These are phyloP conservation scores for Dactylella cylindrospora DNA, from an alignment of 2,329 filamentous ascomycete species.

Conservation along the genomic window DNA sequence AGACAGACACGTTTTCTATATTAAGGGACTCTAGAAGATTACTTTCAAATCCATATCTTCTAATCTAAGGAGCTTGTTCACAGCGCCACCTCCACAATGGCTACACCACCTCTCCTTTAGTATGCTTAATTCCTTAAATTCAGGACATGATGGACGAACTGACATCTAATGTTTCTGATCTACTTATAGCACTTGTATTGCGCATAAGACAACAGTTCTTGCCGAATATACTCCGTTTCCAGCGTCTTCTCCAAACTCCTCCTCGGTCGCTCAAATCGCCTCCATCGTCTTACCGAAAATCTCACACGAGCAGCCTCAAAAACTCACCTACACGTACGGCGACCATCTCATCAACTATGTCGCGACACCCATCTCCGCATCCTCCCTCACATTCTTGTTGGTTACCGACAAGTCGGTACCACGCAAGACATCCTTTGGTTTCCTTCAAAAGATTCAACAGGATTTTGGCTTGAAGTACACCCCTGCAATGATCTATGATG, in stretches of 20 bases:
- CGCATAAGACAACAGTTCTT: slow-evolving; percentile 88
- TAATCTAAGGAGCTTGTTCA: too few relatives aligned
- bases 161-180: slow-evolving; percentile 39
- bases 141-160: slow-evolving; percentile 8
- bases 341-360: slow-evolving; percentile 94
- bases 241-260: slow-evolving; percentile 77
- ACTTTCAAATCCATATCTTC: too few relatives aligned
- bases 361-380: slow-evolving; percentile 68
- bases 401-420: slow-evolving; percentile 79
- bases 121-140: slow-evolving; percentile 7
- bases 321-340: slow-evolving; percentile 92
- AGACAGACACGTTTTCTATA: too few relatives aligned
- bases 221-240: slow-evolving; percentile 75
- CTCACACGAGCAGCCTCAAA: slow-evolving; percentile 74
- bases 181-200: slow-evolving; percentile 76
- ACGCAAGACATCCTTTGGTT: slow-evolving; percentile 88
- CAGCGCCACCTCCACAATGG: too few relatives aligned
- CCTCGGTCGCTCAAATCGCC: slow-evolving; percentile 66
- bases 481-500: slow-evolving; percentile 62
- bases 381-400: slow-evolving; percentile 80
- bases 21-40: too few relatives aligned
- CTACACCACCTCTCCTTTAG: slow-evolving; percentile 46
- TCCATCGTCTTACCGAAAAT: slow-evolving; percentile 96
- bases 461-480: slow-evolving; percentile 76
- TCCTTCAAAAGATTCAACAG: slow-evolving; percentile 84